Conservation (phyloP, 2,329 filamentous ascomycete genomes). For the Alternaria sp. region DNA sequence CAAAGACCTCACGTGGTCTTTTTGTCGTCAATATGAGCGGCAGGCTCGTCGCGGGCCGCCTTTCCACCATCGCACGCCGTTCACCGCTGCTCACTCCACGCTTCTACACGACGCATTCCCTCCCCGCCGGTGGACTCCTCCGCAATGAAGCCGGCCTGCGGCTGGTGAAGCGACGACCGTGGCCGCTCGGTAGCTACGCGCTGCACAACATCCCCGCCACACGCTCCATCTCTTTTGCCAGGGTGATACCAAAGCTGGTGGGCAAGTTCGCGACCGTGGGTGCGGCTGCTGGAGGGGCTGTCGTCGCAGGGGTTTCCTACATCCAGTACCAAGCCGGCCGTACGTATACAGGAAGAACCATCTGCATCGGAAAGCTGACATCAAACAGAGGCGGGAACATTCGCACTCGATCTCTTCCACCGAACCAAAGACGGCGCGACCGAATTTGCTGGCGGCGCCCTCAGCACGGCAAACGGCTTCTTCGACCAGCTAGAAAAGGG, state of each 20-base stretch:
- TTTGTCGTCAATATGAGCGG: constrained; percentile 65
- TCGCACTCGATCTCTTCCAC: constrained; percentile 77
- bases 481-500: constrained; percentile 81
- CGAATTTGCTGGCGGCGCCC: constrained; percentile 72
- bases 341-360: constrained; percentile 57
- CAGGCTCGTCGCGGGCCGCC: constrained; percentile 78
- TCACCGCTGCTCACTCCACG: constrained; percentile 67
- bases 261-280: constrained; percentile 87
- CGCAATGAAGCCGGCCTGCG: constrained; percentile 48
- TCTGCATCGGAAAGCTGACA: constrained; percentile 49
- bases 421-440: constrained; percentile 75
- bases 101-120: constrained; percentile 51
- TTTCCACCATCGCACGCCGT: constrained; percentile 72
- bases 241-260: constrained; percentile 82
- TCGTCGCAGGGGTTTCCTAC: constrained; percentile 87
- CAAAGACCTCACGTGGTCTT: constrained; percentile 15
- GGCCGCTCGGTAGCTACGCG: constrained; percentile 78
- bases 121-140: constrained; percentile 50
- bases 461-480: constrained; percentile 76
- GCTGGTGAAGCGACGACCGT: constrained; percentile 64
- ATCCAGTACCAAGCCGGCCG: constrained; percentile 94
- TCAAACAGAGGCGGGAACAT: constrained; percentile 73
- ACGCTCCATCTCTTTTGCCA: constrained; percentile 71
- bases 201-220: constrained; percentile 81
- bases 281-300: constrained; percentile 88